Percentiles rank a stretch among this genome's conserved stretches.
These are phyloP conservation scores for Limnomonas spitsbergensis DNA, from an alignment of 139 green algal genomes.

Conservation along the genomic window DNA sequence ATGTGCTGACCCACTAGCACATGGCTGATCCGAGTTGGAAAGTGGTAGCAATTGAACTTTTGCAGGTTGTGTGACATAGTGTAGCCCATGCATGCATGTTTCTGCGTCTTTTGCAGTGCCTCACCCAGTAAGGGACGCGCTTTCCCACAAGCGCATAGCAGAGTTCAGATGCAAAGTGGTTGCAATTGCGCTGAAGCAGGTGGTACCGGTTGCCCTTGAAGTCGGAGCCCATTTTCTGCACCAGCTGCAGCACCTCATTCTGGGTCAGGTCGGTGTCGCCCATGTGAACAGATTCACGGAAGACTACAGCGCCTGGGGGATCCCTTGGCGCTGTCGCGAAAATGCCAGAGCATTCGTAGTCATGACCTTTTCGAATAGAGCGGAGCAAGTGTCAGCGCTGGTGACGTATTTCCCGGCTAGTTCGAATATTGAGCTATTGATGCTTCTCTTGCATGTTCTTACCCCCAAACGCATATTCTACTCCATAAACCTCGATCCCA, in stretches of 20 bases:
- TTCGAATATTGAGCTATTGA: too few species aligned
- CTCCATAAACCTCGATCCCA: constrained; percentile 82
- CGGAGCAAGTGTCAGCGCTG: too few species aligned
- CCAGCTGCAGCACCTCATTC: constrained; percentile 65
- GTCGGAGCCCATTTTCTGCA: constrained; percentile 63
- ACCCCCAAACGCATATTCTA: constrained; percentile 88
- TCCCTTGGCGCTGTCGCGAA: constrained; percentile 83
- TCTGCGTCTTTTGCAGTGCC: constrained; percentile 5
- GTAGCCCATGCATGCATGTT: too few species aligned
- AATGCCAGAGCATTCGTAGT: constrained; percentile 82
- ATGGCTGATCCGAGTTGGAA: too few species aligned
- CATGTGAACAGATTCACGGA: constrained; percentile 64
- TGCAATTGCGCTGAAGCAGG: constrained; percentile 87
- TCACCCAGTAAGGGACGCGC: constrained; percentile 63
- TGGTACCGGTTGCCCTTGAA: constrained; percentile 77
- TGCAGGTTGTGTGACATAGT: too few species aligned
- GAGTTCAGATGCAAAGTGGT: constrained; percentile 79
- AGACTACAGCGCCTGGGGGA: constrained; percentile 70
- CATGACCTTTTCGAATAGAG: too few species aligned
- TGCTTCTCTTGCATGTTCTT: too few species aligned
- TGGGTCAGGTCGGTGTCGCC: constrained; percentile 63
- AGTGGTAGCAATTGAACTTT: too few species aligned
- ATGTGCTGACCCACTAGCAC: too few species aligned
- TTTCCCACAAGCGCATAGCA: constrained; percentile 62
- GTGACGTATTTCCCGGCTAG: not conserved